These are phyloP conservation scores for Volutella citrinella DNA, from an alignment of 2,329 filamentous ascomycete species.

Conservation along the genomic window DNA sequence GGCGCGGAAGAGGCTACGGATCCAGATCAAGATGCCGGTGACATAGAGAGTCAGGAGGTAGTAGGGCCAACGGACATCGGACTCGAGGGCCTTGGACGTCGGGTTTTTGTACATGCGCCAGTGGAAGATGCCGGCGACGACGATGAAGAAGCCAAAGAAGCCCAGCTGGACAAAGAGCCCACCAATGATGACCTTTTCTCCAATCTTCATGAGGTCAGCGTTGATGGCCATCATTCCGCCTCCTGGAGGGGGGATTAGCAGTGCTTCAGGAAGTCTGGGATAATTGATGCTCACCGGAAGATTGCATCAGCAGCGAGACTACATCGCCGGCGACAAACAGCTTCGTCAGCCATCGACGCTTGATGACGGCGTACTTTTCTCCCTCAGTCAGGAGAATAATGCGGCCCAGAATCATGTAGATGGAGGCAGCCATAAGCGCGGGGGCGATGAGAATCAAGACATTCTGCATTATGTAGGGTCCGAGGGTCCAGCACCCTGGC, in stretches of 20 bases:
- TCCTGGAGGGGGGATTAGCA: no score
- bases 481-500: slow-evolving; percentile 24
- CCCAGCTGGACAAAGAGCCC: no score
- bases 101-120: slow-evolving; percentile 8
- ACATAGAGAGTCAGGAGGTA: slow-evolving; percentile 15
- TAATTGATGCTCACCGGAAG: no score
- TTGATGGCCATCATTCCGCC: no score
- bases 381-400: slow-evolving; percentile 33
- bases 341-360: slow-evolving; percentile 41
- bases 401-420: slow-evolving; percentile 37
- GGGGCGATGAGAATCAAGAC: slow-evolving; percentile 35
- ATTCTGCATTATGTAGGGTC: slow-evolving; percentile 34
- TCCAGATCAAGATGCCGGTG: slow-evolving; percentile 29
- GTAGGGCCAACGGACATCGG: slow-evolving; percentile 24
- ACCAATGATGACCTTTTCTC: no score
- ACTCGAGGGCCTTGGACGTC: neutral
- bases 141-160: slow-evolving; percentile 52
- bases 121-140: slow-evolving; percentile 43
- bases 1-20: slow-evolving; percentile 36
- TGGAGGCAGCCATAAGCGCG: slow-evolving; percentile 39
- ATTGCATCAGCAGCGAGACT: no score
- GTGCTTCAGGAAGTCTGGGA: no score
- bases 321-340: slow-evolving; percentile 47
- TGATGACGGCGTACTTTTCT: slow-evolving; percentile 36
- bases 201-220: no score